These are phyloP conservation scores for Tolypocladium amazonense DNA, from an alignment of 2,329 filamentous ascomycete genomes.

Conservation along the genomic window DNA sequence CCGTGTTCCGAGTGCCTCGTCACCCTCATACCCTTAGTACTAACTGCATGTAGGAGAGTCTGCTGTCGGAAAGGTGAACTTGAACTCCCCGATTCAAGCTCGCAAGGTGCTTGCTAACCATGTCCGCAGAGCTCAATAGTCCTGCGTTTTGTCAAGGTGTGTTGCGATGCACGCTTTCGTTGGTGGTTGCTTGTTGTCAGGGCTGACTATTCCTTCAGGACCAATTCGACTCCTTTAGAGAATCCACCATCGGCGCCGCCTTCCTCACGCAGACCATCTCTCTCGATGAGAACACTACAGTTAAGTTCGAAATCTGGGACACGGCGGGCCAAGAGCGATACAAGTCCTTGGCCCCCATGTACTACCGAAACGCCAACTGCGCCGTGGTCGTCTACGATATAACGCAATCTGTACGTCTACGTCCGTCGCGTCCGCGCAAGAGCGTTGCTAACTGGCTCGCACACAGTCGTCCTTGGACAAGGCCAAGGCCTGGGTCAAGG, in stretches of 20 bases:
- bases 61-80: slow-evolving; percentile 85
- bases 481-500: slow-evolving; percentile 98
- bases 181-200: neutral
- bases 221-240: slow-evolving; percentile 95
- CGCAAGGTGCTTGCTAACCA: neutral
- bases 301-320: slow-evolving; percentile 99
- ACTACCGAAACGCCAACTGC: slow-evolving; percentile 98
- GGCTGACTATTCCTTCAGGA: slow-evolving; percentile 46
- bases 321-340: slow-evolving; percentile 97
- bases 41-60: slow-evolving; percentile 64
- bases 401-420: slow-evolving; percentile 77
- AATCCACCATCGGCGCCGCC: slow-evolving; percentile 95
- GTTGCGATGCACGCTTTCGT: slow-evolving; percentile 11
- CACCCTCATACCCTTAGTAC: neutral
- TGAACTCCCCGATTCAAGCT: neutral
- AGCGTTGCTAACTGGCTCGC: slow-evolving; percentile 6
- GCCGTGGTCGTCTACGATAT: slow-evolving; percentile 99
- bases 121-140: slow-evolving; percentile 79
- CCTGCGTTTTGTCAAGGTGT: slow-evolving; percentile 92
- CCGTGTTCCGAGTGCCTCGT: neutral
- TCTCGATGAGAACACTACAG: slow-evolving; percentile 93
- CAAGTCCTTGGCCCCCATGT: slow-evolving; percentile 98
- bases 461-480: slow-evolving; percentile 87
- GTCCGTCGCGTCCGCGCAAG: neutral
- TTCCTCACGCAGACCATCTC: slow-evolving; percentile 99